These are phyloP conservation scores for Oehlia diaphana DNA, from an alignment of 192 early-diverging fungal species.

Conservation along the genomic window DNA sequence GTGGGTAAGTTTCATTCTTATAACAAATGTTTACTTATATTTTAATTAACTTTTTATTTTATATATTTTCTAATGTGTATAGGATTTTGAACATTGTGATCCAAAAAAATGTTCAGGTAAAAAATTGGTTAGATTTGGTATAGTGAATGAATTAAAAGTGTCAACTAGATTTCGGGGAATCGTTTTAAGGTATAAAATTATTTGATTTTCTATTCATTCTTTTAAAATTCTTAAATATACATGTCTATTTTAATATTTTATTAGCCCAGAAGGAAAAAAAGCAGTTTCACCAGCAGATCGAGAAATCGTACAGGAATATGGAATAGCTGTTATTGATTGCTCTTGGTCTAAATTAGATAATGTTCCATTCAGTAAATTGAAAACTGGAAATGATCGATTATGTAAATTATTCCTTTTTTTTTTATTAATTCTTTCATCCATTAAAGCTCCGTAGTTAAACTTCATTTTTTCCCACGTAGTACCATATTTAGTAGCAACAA, in stretches of 20 bases:
- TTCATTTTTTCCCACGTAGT: conserved; percentile 45
- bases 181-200: conserved; percentile 63
- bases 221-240: not conserved
- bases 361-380: conserved; percentile 90
- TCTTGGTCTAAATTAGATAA: conserved; percentile 95
- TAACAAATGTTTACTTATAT: not conserved
- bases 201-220: not conserved
- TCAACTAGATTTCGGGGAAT: conserved; percentile 88
- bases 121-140: conserved; percentile 78
- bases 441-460: not conserved
- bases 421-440: not conserved
- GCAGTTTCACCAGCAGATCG: conserved; percentile 87
- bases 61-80: not conserved
- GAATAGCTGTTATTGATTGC: conserved; percentile 94
- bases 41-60: not conserved
- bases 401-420: conserved; percentile 45
- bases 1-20: conserved; percentile 51
- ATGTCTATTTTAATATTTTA: not conserved
- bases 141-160: conserved; percentile 79
- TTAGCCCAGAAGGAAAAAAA: conserved; percentile 79
- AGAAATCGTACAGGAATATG: conserved; percentile 70
- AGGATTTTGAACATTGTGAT: conserved; percentile 99
- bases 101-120: conserved; percentile 96
- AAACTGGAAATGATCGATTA: conserved; percentile 81
- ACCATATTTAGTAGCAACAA: conserved; percentile 93